Percentiles rank a stretch among this genome's conserved stretches.
Evolutionary conservation across 345 rosid species (phyloP).

Genomic region (Cochlearia excelsa): DNA sequence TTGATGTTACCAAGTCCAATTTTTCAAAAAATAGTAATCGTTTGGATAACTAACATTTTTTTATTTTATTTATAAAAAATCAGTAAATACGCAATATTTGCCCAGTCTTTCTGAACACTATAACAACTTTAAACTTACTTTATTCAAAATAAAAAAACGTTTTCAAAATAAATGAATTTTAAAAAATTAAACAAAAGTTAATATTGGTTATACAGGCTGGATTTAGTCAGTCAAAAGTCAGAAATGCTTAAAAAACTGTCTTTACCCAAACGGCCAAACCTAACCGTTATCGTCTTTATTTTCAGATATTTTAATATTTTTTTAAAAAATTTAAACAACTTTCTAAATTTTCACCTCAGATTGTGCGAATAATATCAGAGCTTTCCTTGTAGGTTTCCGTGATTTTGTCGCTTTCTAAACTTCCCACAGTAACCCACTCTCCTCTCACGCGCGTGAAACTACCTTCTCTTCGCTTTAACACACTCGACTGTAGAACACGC

Average conservation of each 20-base stretch:
- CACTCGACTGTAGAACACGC: conserved; percentile 24
- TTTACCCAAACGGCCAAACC: conserved; percentile 41
- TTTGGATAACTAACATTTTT: no score
- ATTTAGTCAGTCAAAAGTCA: conserved; percentile 48
- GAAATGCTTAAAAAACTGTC: conserved; percentile 36
- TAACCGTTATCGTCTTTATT: conserved; percentile 58
- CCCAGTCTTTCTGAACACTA: not conserved
- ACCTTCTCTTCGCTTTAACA: not conserved
- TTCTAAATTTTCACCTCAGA: conserved; percentile 23
- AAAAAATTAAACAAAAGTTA: conserved; percentile 16
- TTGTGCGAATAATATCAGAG: conserved; percentile 33
- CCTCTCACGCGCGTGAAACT: not conserved
- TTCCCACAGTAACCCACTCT: conserved; percentile 15
- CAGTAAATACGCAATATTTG: no score
- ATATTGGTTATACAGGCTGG: conserved; percentile 61
- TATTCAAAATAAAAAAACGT: not conserved
- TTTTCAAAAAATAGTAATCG: no score
- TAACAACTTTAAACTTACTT: conserved; percentile 2
- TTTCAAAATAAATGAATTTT: conserved; percentile 4
- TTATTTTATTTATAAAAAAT: no score
- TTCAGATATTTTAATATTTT: conserved; percentile 28
- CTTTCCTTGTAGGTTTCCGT: conserved; percentile 37
- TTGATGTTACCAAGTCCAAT: no score
- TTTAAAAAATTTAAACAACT: not conserved
- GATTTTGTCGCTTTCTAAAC: conserved; percentile 36